Evolutionary conservation across 2,329 filamentous ascomycete species (phyloP), one percentile per base, ranked within the genome.

Genomic region (Tricladium varicosporioides): DNA sequence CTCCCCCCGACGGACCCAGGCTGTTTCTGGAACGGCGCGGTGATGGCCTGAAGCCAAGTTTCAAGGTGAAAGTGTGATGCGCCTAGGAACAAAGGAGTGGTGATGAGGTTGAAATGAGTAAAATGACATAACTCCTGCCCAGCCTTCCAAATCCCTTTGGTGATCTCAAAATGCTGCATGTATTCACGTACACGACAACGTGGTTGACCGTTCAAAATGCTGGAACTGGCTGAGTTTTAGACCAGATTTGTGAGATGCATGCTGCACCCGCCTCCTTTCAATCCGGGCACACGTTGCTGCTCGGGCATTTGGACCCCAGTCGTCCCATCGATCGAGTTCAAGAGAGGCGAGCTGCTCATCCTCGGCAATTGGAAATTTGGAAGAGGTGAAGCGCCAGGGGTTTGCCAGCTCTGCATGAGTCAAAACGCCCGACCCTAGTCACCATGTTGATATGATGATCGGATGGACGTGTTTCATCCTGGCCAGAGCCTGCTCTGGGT

Each of bases 351-450:
- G 22, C 36, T 43, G 31, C 36, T 43, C 33, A 52, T 13, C 16
- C 15, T 27, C 22, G 22, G 22, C 22, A 27, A 27, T 27, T 14
- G 15, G n/a, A 36, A 52, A 11, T 22, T 43, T 14, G 18, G 19
- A 43, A 2, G 43, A 36, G 11, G 15, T 15, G 27, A 18, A 48
- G 33, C 27, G 32, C 43, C 43, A 32, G 53, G 53, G 49, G 46
- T 10, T 27, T 61, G 56, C 56, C 56, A 58, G 54, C 51, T 60
- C 57, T 62, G 58, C 63, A 63, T 63, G 56, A 63, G 51, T 66
- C 57, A 60, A 62, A 40, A 32, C 40, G 16, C 51, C 54, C 56
- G 52, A 50, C 42, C 53, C 32, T 43, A 51, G 47, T 51, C 47
- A 55, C 42, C 15, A 48, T 16, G 47, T 49, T 51, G 59, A 60